phyloP scores from a whole-genome alignment of 2,329 filamentous ascomycete genomes.

The Fusarium acutatum region DNA sequence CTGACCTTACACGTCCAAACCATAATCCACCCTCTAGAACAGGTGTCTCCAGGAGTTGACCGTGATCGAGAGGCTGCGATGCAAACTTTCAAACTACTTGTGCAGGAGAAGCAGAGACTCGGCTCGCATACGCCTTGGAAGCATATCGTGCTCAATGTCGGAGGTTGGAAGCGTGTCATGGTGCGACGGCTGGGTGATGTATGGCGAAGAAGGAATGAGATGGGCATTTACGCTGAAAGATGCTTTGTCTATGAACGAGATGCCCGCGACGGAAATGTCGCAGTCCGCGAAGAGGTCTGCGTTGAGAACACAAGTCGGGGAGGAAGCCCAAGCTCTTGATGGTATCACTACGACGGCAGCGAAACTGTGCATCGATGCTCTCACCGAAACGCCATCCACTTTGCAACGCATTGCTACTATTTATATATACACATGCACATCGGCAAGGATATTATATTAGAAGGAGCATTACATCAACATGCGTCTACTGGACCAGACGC shows the following conservation, averaged over 20 bases:
- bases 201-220: conserved; percentile 52
- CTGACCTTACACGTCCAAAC: conserved; percentile 58
- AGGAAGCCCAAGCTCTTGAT: conserved; percentile 34
- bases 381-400: neutral
- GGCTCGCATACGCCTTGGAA: conserved; percentile 45
- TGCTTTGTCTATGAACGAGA: conserved; percentile 55
- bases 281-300: conserved; percentile 42
- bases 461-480: neutral
- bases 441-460: neutral
- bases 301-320: conserved; percentile 40
- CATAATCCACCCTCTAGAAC: conserved; percentile 46
- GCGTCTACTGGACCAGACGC: neutral
- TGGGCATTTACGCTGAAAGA: conserved; percentile 57
- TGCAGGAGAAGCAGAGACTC: conserved; percentile 40
- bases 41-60: conserved; percentile 43
- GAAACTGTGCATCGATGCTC: neutral
- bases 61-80: conserved; percentile 50
- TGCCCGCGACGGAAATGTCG: conserved; percentile 23
- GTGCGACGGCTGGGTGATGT: conserved; percentile 52
- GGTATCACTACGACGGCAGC: neutral
- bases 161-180: conserved; percentile 57
- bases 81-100: conserved; percentile 46
- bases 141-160: conserved; percentile 56
- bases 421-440: neutral
- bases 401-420: neutral